A percentile compares a stretch with the other conserved stretches of the same genome.
These are phyloP conservation scores for Dictyostelium citrinum DNA, from an alignment of 78 protist genomes.

Conservation along the genomic window DNA sequence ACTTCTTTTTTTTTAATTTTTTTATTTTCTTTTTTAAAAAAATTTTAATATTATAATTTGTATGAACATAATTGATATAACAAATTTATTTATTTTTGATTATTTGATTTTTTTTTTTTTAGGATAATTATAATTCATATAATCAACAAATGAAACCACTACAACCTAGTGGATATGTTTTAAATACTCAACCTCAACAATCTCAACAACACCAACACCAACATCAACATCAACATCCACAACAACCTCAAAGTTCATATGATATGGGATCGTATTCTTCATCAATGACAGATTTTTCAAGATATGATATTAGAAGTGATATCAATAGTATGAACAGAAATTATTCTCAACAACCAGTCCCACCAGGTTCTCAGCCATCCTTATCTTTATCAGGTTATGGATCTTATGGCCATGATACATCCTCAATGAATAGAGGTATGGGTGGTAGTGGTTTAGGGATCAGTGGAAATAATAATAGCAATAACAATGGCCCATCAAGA, in stretches of 20 bases:
- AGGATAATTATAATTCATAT: neutral
- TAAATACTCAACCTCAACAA: neutral
- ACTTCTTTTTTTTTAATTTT: neutral
- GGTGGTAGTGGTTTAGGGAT: neutral
- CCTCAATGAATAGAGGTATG: neutral
- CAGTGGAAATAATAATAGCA: neutral
- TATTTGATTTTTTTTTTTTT: neutral
- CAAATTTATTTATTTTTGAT: neutral
- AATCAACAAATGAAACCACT: neutral
- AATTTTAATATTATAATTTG: neutral
- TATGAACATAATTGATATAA: neutral
- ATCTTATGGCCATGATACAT: neutral
- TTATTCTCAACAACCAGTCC: neutral
- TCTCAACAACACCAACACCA: neutral
- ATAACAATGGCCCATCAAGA: neutral
- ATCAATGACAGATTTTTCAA: neutral
- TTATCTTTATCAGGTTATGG: neutral
- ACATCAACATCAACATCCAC: neutral
- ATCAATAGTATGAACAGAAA: neutral
- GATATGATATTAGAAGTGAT: conserved; percentile 1
- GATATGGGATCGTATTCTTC: conserved; percentile 1
- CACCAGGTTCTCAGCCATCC: neutral
- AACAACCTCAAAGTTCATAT: neutral
- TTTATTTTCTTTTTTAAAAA: neutral
- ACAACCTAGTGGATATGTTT: neutral